Percentiles rank a stretch among this genome's conserved stretches.
These are phyloP conservation scores for Trichomonas tenax DNA, from an alignment of 208 protist genomes.

Conservation along the genomic window DNA sequence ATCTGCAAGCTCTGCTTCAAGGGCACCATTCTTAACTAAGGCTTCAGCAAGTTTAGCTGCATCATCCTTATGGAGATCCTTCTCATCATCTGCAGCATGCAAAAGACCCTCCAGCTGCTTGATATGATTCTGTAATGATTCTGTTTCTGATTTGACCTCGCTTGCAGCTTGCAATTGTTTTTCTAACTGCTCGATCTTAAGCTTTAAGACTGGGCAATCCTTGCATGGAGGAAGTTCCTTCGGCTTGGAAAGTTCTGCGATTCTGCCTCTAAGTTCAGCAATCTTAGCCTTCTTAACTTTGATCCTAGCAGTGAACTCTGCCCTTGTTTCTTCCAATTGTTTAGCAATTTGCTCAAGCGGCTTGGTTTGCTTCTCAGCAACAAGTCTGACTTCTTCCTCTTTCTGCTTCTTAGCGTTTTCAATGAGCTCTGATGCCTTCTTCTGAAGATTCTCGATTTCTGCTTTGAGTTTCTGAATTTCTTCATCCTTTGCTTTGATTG, in stretches of 20 bases:
- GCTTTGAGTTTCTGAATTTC: not conserved
- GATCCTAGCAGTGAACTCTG: not conserved
- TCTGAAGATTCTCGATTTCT: not conserved
- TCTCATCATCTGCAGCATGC: not conserved
- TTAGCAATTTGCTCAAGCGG: not conserved
- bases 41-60: not conserved
- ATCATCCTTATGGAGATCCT: not conserved
- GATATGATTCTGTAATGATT: not conserved
- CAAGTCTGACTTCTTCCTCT: not conserved
- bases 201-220: not conserved
- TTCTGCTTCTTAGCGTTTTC: not conserved
- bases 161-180: not conserved
- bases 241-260: not conserved
- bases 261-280: not conserved
- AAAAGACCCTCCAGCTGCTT: not conserved
- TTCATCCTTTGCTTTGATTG: not conserved
- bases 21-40: not conserved
- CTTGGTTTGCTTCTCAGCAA: not conserved
- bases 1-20: not conserved
- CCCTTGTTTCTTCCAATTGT: not conserved
- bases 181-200: not conserved
- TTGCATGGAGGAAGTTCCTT: not conserved
- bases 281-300: not conserved
- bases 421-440: not conserved
- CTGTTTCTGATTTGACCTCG: not conserved